Base-by-base conservation (phyloP, 495 filamentous ascomycete genomes). In the Parathielavia appendiculata region DNA sequence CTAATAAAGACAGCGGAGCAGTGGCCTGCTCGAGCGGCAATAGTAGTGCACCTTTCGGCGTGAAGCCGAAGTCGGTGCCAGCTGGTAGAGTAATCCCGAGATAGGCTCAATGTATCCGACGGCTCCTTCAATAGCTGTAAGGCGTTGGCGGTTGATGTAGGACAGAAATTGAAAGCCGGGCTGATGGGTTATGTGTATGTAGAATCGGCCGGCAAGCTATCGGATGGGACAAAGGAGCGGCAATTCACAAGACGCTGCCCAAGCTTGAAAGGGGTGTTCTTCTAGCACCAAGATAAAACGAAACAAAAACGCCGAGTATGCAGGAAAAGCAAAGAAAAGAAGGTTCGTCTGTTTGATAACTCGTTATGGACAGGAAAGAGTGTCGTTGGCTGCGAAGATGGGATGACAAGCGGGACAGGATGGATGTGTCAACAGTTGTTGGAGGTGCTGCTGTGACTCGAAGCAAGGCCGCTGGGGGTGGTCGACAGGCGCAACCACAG, bases 1-100 rank as follows among this genome's bases (percentile, higher is more conserved):
- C 58, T 52, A 19, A 58, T 48, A 36, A 58, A 58, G 23, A 23
- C 30, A 49, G 56, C 38, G 49, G 65, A 66, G 67, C 71, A 75
- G 73, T 67, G 64, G 68, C 67, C 73, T 71, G 75, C 73, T 69
- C 69, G 61, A 54, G 52, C 23, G 13, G 35, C 40, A 49, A 54
- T 51, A 51, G 43, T 50, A 62, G 54, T 50, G 23, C 44, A 55
- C 52, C 32, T 52, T 26, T 38, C 10, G 50, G 34, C 32, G 30
- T 35, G 16, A 26, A 43, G 20, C 43, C 4, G 52, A 39, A 45
- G 53, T 34, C 19, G 57, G 52, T 36, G 52, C 38, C 51, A 10
- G 17, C 30, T 35, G 20, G 5, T 1, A 32, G 13, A 26, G 53
- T 41, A 12, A 23, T 14, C 17, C 23, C 32, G n/a, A 26, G 17